Evolutionary conservation across 306 rosid genomes (phyloP).

Genomic region (Coriaria nepalensis): DNA sequence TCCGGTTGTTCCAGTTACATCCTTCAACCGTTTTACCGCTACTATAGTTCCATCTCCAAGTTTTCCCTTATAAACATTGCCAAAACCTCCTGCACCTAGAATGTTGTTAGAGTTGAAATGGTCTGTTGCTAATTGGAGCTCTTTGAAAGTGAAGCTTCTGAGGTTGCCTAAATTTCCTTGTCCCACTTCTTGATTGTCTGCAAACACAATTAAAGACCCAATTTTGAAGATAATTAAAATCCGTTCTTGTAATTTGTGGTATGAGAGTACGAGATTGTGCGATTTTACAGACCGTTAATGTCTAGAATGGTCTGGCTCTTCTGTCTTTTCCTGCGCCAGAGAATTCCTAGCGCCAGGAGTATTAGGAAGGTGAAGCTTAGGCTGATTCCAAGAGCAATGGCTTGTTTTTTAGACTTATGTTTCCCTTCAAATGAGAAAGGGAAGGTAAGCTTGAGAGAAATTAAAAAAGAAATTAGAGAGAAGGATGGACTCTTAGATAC

Average conservation of each 20-base stretch:
- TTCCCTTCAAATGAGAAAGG: conserved; percentile 29
- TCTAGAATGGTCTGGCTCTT: conserved; percentile 43
- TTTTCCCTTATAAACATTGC: conserved; percentile 82
- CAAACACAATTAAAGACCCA: conserved; percentile 11
- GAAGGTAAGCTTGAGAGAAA: not conserved
- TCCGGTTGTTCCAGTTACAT: conserved; percentile 74
- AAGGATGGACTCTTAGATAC: not conserved
- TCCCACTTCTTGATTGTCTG: conserved; percentile 70
- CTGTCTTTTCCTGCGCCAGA: conserved; percentile 55
- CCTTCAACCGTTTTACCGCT: conserved; percentile 92
- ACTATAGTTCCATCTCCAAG: conserved; percentile 71
- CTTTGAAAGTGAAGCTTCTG: conserved; percentile 57
- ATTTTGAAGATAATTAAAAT: not conserved
- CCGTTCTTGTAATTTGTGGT: not conserved
- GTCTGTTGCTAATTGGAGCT: conserved; percentile 77
- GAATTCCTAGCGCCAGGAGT: conserved; percentile 33
- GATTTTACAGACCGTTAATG: conserved; percentile 44
- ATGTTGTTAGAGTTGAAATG: conserved; percentile 67
- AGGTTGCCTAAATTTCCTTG: conserved; percentile 76
- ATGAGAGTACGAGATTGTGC: not conserved
- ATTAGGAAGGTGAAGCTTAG: conserved; percentile 47
- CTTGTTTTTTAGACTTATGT: conserved; percentile 49
- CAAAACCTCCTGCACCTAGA: conserved; percentile 97
- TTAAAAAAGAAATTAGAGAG: not conserved
- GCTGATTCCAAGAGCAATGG: conserved; percentile 72